Evolutionary conservation across 495 filamentous ascomycete genomes (phyloP).

Genomic region (Penicillium crystallinum): DNA sequence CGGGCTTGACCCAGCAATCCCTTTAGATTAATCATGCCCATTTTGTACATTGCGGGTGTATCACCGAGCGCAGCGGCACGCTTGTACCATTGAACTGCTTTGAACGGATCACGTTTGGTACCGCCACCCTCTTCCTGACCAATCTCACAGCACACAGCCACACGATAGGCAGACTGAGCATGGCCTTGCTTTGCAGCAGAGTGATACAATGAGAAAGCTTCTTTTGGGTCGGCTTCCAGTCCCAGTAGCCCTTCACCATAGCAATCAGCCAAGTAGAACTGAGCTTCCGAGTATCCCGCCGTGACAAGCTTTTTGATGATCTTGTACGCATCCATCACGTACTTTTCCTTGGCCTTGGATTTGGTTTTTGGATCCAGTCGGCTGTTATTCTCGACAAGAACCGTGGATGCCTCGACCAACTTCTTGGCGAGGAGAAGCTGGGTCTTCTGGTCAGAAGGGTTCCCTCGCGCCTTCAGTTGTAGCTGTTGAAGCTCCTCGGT

Average conservation of each 20-base stretch:
- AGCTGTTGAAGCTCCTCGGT: constrained; percentile 70
- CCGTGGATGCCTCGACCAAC: constrained; percentile 75
- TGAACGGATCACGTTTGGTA: constrained; percentile 81
- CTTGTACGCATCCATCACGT: constrained; percentile 79
- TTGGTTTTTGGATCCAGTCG: constrained; percentile 71
- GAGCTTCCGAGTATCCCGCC: constrained; percentile 68
- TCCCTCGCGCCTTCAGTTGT: constrained; percentile 57
- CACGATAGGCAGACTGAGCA: constrained; percentile 81
- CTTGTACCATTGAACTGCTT: constrained; percentile 97
- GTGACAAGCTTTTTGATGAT: constrained; percentile 79
- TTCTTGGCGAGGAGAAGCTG: constrained; percentile 77
- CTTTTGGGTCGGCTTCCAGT: constrained; percentile 72
- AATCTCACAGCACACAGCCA: constrained; percentile 95
- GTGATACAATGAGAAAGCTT: constrained; percentile 90
- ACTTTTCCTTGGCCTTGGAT: constrained; percentile 75
- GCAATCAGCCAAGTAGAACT: constrained; percentile 91
- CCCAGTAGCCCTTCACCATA: constrained; percentile 70
- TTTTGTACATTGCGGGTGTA: constrained; percentile 93
- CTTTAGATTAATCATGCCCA: constrained; percentile 92
- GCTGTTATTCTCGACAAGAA: constrained; percentile 61
- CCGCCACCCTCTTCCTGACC: constrained; percentile 92
- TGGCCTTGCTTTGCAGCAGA: constrained; percentile 87
- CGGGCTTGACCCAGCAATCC: constrained; percentile 86
- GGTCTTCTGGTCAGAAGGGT: constrained; percentile 64
- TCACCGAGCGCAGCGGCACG: constrained; percentile 86